phyloP scores from a whole-genome alignment of 805 yeast genomes.

The Clavispora asparagi region DNA sequence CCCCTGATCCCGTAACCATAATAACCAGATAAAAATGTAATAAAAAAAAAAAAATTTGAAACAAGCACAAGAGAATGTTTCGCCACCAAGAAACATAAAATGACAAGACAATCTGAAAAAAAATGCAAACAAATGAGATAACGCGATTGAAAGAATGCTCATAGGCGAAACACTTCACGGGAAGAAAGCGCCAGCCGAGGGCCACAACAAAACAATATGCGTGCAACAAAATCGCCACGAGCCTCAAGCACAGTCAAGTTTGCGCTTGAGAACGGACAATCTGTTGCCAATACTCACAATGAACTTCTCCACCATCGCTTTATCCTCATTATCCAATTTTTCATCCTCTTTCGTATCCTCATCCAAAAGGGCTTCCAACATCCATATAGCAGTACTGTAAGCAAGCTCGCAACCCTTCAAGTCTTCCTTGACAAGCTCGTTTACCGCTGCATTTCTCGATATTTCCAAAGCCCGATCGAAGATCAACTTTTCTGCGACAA shows the following conservation, averaged over 20 bases:
- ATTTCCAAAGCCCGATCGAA: slow-evolving; percentile 93
- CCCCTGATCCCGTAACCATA: neutral
- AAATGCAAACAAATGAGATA: slow-evolving; percentile 1
- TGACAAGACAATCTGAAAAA: slow-evolving; percentile 2
- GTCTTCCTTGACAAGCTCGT: slow-evolving; percentile 74
- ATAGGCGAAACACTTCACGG: neutral
- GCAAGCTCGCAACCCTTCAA: slow-evolving; percentile 76
- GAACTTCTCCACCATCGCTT: slow-evolving; percentile 70
- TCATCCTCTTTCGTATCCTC: slow-evolving; percentile 30
- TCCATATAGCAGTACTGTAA: slow-evolving; percentile 91
- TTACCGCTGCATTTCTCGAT: slow-evolving; percentile 85
- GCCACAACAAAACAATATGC: neutral
- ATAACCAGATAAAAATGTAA: neutral
- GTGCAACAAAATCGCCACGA: neutral
- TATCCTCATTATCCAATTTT: slow-evolving; percentile 67
- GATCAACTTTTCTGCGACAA: slow-evolving; percentile 76
- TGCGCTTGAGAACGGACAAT: slow-evolving; percentile 62
- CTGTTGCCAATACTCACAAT: slow-evolving; percentile 79
- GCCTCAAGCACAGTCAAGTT: slow-evolving; percentile 26
- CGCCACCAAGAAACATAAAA: slow-evolving; percentile 1
- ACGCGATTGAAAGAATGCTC: neutral
- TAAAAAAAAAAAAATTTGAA: slow-evolving; percentile 1
- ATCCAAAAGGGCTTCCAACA: slow-evolving; percentile 83
- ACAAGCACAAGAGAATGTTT: slow-evolving; percentile 1
- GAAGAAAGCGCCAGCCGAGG: neutral